Evolutionary conservation across 805 yeast species (phyloP), one percentile per base, ranked within the genome.

Genomic region (Saccharomycopsis amapae): DNA sequence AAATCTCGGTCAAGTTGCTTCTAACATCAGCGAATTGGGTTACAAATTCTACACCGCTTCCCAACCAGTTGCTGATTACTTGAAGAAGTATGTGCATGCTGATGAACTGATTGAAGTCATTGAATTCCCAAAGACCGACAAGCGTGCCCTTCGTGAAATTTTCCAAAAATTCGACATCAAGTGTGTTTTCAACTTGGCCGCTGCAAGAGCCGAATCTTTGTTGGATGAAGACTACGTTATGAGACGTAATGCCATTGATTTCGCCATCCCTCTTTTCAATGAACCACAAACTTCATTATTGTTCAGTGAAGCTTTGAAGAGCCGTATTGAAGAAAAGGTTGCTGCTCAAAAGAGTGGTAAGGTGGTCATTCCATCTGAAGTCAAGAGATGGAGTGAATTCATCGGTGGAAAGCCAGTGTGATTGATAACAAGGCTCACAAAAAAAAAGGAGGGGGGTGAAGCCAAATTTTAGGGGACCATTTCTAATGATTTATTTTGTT

Each of bases 161-260:
- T 93, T 90, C 81, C 90, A 85, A 62, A 74, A 81, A 52, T 78
- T 86, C 66, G 79, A 89, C 58, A 79, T 93, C 62, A 74, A 80
- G 53, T 81, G 88, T 53, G 98, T 93, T 15, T 81, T 90, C 76
- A 93, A 93, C 69, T 75, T 93, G 59, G 97, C 98, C 45, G 73
- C 73, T 56, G 83, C 85, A 36, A 79, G 96, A 63, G 99, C 97
- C 37, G 94, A 85, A 58, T 69, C 75, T 53, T 73, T 86, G 53
- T 65, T 77, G 53, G 97, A 93, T 61, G 82, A 84, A 65, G 97
- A 93, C 67, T 93, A 93, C 65, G 81, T 90, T 48, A 93, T 93
- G 98, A 83, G 99, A 73, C 83, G 99, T 72, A 93, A 93, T 64
- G 97, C 99, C 40, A 94, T 93, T 68, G 99, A 93, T 65, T 93